Base-by-base conservation (phyloP, 495 filamentous ascomycete species). In the Pyronema domesticum region DNA sequence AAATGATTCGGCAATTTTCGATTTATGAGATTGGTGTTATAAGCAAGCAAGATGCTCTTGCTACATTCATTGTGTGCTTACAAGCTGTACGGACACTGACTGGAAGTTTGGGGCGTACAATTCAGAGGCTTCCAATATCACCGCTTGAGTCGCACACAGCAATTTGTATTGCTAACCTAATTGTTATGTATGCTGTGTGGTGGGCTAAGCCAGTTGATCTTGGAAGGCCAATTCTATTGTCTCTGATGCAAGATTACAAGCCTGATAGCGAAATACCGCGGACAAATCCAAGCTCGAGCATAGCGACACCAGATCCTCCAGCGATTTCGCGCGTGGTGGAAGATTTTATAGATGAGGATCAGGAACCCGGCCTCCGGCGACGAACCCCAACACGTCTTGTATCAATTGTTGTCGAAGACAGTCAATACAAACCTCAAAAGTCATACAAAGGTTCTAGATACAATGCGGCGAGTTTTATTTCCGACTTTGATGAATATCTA, bases 21-120 rank as follows among this genome's bases (percentile, higher is more conserved):
- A 7, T 49, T 7, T 7, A 10, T 7, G 55, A 52, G 3, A 52
- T 57, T 19, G 10, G 8, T 7, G 47, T 35, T 45, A 57, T 37
- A 40, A 50, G 47, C 11, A 57, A 57, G 23, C 17, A 18, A 3
- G 23, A 52, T 14, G 13, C 17, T 3, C 15, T 57, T 1, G 37
- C 47, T 11, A 44, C 34, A 34, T 37, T 57, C 8, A 8, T 57
- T 23, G 48, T 52, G 10, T 46, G 17, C 19, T 7, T 15, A 2
- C 55, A 57, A 34, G 55, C 39, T 2, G 9, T 47, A 3, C 54
- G 55, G 55, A 43, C 54, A 30, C 17, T 57, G 1, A 9, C 54
- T 4, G 50, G 49, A 17, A 37, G 49, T 40, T 6, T 52, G 7
- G 13, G 7, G 14, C 49, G 49, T 17, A 37, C 6, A 7, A 37